Base-by-base conservation (phyloP, 768 basidiomycete genomes). In the Boletus insuetus region DNA sequence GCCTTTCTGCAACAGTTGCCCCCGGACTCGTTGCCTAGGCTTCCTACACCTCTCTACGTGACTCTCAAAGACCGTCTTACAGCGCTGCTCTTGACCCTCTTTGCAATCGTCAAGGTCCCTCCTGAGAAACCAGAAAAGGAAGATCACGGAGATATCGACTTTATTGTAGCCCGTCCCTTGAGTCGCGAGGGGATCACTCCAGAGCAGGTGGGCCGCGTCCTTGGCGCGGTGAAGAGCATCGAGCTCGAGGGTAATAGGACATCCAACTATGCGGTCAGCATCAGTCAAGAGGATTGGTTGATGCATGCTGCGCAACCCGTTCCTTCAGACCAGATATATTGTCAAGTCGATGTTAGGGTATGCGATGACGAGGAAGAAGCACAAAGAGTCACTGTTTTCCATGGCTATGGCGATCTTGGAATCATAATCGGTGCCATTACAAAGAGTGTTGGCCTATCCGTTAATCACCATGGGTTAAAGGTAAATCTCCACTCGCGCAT, bases 61-160 rank as follows among this genome's bases (percentile, higher is more conserved):
- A 62, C 71, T 0, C 65, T 87, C 39, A 88, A 85, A 68, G 63
- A 71, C 1, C 76, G 74, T 19, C 63, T 84, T 4, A 57, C 68
- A 1, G 62, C 76, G 2, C 73, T 67, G 6, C 66, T 91, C 31
- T 60, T 70, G 38, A 60, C 71, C 9, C 69, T 85, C 19, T 90
- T 83, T 62, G 53, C 66, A 2, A 60, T 75, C 50, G 85, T 86
- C 20, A 74, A 73, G 13, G 76, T 84, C 3, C 86, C 88, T 1
- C 64, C 64, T 8, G 87, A 89, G 68, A 83, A 80, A 10, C 88
- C 87, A 14, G 82, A 79, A 58, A 90, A 90, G 65, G 42, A 49
- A 1, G 82, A 84, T 65, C 74, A 86, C 58, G 88, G 88, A 1
- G 89, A 91, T 63, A 63, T 91, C 22, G 89, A 90, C 65, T 80